These are phyloP conservation scores for Xanthoconium separans DNA, from an alignment of 1,284 basidiomycete genomes.

Conservation along the genomic window DNA sequence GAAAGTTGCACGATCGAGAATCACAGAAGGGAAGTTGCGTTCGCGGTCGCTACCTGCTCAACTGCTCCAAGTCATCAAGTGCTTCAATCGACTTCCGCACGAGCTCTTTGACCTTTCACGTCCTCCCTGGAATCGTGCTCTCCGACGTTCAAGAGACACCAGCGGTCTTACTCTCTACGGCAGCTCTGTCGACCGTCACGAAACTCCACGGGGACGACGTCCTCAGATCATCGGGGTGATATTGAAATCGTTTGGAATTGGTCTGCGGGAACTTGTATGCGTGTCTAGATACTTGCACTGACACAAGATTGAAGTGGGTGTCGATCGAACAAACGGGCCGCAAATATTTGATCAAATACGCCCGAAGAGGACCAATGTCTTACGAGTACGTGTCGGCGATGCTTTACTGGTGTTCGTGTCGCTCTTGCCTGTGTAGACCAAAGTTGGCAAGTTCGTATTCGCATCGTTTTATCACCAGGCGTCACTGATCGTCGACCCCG, in stretches of 20 bases:
- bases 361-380: too few relatives aligned
- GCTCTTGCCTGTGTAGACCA: conserved; percentile 68
- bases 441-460: conserved; percentile 62
- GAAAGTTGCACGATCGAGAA: conserved; percentile 86
- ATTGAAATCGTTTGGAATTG: conserved; percentile 35
- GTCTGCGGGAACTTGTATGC: too few relatives aligned
- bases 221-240: conserved; percentile 64
- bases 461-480: neutral
- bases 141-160: conserved; percentile 68
- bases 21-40: conserved; percentile 75
- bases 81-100: conserved; percentile 77
- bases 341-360: too few relatives aligned
- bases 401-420: conserved; percentile 77
- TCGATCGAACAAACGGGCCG: too few relatives aligned
- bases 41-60: conserved; percentile 70
- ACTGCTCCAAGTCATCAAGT: conserved; percentile 79
- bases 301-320: too few relatives aligned
- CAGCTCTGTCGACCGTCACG: conserved; percentile 78
- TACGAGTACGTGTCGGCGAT: too few relatives aligned
- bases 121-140: conserved; percentile 63
- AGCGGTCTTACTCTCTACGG: conserved; percentile 79
- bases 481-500: conserved; percentile 35
- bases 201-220: conserved; percentile 80
- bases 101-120: conserved; percentile 88
- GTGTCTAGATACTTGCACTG: too few relatives aligned